Evolutionary conservation across 1,284 basidiomycete species (phyloP), one percentile per base, ranked within the genome.

Genomic region (Fistulinella cinereoalba): DNA sequence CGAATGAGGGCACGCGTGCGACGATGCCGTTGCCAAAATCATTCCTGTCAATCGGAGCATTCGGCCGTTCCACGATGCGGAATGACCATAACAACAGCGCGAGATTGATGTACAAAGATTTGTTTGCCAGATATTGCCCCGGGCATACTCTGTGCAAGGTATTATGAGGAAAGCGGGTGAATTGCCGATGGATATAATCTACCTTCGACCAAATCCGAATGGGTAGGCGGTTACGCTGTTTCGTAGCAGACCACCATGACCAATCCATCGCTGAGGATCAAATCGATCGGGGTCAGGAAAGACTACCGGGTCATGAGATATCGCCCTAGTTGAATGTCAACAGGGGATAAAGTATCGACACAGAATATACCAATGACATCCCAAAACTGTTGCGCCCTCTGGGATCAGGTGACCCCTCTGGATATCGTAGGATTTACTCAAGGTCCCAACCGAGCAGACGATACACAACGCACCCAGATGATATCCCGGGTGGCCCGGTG

Each of bases 191-290:
- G 18, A 43, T 6, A 4, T 33, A 24, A 3, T 62, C 15, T 43
- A 76, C 77, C 79, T 68, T 40, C 81, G 66, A 4, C 82, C 83
- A 54, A 81, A 84, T 0, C 83, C 80, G 51, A 77, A 85, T 11
- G 74, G 66, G 51, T 71, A 83, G n/a, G 70, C 68, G 47, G 67
- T 72, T 22, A 81, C 55, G 47, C 81, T 75, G 1, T 74, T 72
- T 23, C 70, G 64, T 13, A 84, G 50, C 15, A 63, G 62, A 1
- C 79, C 80, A 1, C 75, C 63, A 7, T 65, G 55, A 23, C 70
- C 71, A 7, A 85, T 47, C 82, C 81, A 85, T 22, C 81, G 71
- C 46, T 73, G 69, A 1, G 81, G 81, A 31, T 78, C 65, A 59
- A 85, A 85, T 19, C 43, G 60, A 36, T 84, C 79, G 0, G 81